Percentiles rank a stretch among this genome's conserved stretches.
Evolutionary conservation across 768 basidiomycete species (phyloP).

Genomic region (Omphalotus guepiniiformis): DNA sequence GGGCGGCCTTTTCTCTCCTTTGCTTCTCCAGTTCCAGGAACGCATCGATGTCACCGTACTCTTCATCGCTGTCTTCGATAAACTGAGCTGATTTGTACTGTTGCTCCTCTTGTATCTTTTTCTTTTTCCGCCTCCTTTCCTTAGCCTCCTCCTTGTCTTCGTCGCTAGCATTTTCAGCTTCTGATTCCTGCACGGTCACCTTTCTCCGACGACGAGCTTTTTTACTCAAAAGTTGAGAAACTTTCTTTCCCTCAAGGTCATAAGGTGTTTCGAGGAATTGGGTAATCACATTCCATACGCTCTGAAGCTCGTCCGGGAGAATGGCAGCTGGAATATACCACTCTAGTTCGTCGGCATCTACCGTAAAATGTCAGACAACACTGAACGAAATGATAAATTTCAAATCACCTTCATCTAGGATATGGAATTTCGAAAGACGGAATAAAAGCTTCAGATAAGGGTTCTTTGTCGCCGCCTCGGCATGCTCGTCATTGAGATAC

Average conservation of each 20-base stretch:
- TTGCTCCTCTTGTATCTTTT: conserved; percentile 50
- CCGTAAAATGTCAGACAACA: neutral
- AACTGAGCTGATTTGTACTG: conserved; percentile 86
- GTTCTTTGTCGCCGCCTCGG: conserved; percentile 73
- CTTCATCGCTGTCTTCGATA: conserved; percentile 87
- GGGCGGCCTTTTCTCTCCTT: conserved; percentile 50
- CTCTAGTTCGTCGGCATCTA: conserved; percentile 68
- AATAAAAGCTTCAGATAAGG: conserved; percentile 81
- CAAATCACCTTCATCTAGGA: conserved; percentile 59
- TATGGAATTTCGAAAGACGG: conserved; percentile 68
- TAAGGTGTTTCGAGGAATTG: conserved; percentile 82
- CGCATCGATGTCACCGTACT: conserved; percentile 73
- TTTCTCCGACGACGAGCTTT: conserved; percentile 40
- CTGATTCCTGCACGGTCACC: conserved; percentile 25
- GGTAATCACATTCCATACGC: conserved; percentile 69
- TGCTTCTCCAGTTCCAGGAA: conserved; percentile 77
- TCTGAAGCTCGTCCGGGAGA: conserved; percentile 61
- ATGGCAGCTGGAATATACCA: conserved; percentile 84
- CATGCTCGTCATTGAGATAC: conserved; percentile 69
- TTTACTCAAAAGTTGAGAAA: conserved; percentile 66
- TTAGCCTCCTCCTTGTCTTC: conserved; percentile 54
- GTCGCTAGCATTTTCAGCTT: conserved; percentile 57
- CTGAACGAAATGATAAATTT: conserved; percentile 6
- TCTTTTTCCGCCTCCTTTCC: conserved; percentile 27
- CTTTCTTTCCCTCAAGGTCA: conserved; percentile 74